These are phyloP conservation scores for Penicillium atrosanguineum DNA, from an alignment of 495 filamentous ascomycete species.

Conservation along the genomic window DNA sequence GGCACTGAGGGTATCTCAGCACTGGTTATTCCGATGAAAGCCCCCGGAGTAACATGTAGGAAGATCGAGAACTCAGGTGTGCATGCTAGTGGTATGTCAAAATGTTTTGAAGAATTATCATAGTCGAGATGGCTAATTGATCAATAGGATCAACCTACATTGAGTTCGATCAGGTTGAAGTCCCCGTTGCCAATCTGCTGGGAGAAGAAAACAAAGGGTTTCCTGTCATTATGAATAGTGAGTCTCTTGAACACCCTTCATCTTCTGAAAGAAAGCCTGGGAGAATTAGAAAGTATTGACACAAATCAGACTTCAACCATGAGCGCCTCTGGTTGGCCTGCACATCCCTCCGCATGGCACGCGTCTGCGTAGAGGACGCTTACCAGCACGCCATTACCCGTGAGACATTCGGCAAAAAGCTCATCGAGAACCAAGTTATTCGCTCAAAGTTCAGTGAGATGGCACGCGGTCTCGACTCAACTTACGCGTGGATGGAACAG, in stretches of 20 bases:
- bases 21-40: slow-evolving; percentile 44
- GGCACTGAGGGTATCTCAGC: slow-evolving; percentile 41
- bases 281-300: too few species aligned
- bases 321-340: slow-evolving; percentile 39
- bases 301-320: slow-evolving; percentile 37
- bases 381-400: slow-evolving; percentile 37
- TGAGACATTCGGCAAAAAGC: slow-evolving; percentile 40
- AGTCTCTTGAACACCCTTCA: too few species aligned
- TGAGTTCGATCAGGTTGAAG: slow-evolving; percentile 37
- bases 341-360: slow-evolving; percentile 32
- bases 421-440: slow-evolving; percentile 40
- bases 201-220: slow-evolving; percentile 41
- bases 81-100: slow-evolving; percentile 23
- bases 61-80: slow-evolving; percentile 72
- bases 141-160: slow-evolving; percentile 33
- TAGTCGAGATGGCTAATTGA: too few species aligned
- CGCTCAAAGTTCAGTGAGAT: slow-evolving; percentile 37
- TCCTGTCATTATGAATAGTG: slow-evolving; percentile 41
- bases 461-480: slow-evolving; percentile 35
- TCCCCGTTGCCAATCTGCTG: slow-evolving; percentile 32
- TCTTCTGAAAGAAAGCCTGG: too few species aligned
- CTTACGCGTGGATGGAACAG: slow-evolving; percentile 40
- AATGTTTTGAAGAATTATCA: too few species aligned
- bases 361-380: slow-evolving; percentile 38
- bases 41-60: slow-evolving; percentile 50